Percentiles rank a stretch among this genome's conserved stretches.
Evolutionary conservation across 345 rosid genomes (phyloP).

Genomic region (Populus simonii): DNA sequence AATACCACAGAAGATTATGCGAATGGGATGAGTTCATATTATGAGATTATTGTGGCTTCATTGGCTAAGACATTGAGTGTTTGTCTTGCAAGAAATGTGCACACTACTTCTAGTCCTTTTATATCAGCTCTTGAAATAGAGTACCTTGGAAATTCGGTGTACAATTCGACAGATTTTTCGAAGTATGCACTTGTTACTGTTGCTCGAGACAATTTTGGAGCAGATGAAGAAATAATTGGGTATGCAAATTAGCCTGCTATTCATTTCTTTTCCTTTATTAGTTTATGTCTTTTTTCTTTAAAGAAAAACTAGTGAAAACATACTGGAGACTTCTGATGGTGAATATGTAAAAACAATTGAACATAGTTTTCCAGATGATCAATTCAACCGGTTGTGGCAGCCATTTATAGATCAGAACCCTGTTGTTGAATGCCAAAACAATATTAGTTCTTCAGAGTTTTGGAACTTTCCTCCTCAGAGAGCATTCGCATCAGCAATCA

Average conservation of each 20-base stretch:
- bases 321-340: constrained; percentile 10
- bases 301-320: not conserved
- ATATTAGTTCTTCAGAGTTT: constrained; percentile 47
- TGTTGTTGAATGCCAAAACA: constrained; percentile 33
- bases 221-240: constrained; percentile 45
- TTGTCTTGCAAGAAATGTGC: constrained; percentile 67
- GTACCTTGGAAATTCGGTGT: constrained; percentile 56
- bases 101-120: constrained; percentile 63
- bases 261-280: not conserved
- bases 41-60: constrained; percentile 60
- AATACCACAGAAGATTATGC: constrained; percentile 75
- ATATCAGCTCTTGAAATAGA: constrained; percentile 68
- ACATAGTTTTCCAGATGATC: constrained; percentile 74
- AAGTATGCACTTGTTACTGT: constrained; percentile 53
- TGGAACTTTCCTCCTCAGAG: constrained; percentile 69
- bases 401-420: constrained; percentile 53
- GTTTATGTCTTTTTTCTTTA: not conserved
- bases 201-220: constrained; percentile 61
- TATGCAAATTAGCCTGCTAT: constrained; percentile 17
- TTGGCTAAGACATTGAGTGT: constrained; percentile 47
- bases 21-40: constrained; percentile 58
- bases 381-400: constrained; percentile 66
- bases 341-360: constrained; percentile 20
- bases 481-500: constrained; percentile 54
- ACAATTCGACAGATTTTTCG: constrained; percentile 57